Conservation (phyloP, 163 green algal species). For the Scenedesmus sp. region DNA sequence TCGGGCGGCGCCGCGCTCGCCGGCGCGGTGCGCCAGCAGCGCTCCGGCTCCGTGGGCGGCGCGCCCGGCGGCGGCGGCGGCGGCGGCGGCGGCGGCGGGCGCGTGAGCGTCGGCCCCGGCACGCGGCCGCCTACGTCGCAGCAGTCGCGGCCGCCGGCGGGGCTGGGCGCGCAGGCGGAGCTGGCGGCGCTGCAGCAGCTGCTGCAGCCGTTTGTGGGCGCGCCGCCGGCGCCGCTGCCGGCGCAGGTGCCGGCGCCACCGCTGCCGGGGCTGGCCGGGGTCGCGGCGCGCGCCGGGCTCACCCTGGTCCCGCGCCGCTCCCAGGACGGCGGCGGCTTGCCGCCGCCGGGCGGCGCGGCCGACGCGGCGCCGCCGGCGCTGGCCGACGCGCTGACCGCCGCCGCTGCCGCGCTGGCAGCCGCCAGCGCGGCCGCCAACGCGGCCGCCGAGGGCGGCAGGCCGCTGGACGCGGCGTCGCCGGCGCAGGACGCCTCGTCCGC, state of each 20-base stretch:
- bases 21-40: background rate
- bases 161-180: background rate
- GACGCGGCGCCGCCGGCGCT: no score
- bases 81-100: background rate
- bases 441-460: background rate
- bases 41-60: background rate
- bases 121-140: background rate
- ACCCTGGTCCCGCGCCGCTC: no score
- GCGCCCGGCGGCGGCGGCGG: background rate
- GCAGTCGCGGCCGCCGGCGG: background rate
- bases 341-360: background rate
- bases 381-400: no score
- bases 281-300: no score
- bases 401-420: background rate
- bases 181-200: background rate
- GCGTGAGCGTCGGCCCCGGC: background rate
- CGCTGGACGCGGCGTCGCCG: background rate
- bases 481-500: background rate
- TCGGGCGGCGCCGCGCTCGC: background rate
- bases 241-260: no score
- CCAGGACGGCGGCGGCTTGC: background rate
- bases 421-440: background rate
- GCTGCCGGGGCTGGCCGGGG: no score
- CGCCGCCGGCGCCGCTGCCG: no score
- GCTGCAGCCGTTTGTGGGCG: background rate